Percentiles rank a stretch among this genome's conserved stretches.
Evolutionary conservation across 1,139 yeast species (phyloP).

Genomic region (Pichia sp.): DNA sequence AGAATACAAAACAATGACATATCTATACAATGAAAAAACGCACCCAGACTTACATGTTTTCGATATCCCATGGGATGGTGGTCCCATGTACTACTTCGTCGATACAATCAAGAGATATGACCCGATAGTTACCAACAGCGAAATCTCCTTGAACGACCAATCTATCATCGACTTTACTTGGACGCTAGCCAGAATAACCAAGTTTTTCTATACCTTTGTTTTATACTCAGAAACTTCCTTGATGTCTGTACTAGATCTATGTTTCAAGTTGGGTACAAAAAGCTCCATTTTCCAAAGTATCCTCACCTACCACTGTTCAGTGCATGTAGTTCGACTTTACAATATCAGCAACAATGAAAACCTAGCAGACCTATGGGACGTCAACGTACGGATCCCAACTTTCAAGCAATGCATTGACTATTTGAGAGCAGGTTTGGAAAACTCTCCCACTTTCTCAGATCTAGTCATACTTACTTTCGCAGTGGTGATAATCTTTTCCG

Average conservation of each 20-base stretch:
- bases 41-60: slow-evolving; percentile 12
- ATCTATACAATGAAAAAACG: background rate
- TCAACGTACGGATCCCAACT: slow-evolving; percentile 15
- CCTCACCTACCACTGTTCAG: slow-evolving; percentile 20
- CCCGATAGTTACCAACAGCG: slow-evolving; percentile 8
- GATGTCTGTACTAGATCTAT: slow-evolving; percentile 7
- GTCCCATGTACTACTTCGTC: slow-evolving; percentile 12
- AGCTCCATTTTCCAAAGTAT: slow-evolving; percentile 20
- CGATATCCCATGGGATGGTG: slow-evolving; percentile 15
- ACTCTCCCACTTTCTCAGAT: slow-evolving; percentile 14
- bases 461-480: slow-evolving; percentile 18
- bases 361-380: slow-evolving; percentile 17
- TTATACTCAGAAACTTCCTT: slow-evolving; percentile 16
- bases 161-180: slow-evolving; percentile 20
- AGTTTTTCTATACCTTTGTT: slow-evolving; percentile 17
- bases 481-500: slow-evolving; percentile 18
- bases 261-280: slow-evolving; percentile 15
- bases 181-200: slow-evolving; percentile 17
- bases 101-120: slow-evolving; percentile 15
- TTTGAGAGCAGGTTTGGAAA: slow-evolving; percentile 14
- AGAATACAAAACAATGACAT: background rate
- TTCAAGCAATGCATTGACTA: slow-evolving; percentile 19
- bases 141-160: slow-evolving; percentile 9
- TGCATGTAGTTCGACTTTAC: slow-evolving; percentile 17
- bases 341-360: background rate